A percentile compares a stretch with the other conserved stretches of the same genome.
Conservation (phyloP, 441 rosid species). For the Corymbia citriodora region DNA sequence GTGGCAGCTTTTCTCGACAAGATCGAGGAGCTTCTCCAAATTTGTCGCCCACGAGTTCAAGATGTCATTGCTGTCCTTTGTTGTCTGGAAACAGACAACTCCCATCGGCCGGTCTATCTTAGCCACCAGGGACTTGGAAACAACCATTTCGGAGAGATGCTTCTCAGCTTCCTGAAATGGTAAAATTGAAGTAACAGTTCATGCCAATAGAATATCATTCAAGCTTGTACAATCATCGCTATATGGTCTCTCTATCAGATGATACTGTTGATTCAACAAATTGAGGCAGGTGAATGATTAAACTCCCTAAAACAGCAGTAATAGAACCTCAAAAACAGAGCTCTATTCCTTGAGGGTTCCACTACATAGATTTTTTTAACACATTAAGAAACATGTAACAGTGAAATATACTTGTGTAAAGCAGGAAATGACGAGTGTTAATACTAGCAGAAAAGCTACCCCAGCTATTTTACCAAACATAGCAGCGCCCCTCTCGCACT, state of each 20-base stretch:
- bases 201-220: not conserved
- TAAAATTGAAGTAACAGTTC: not conserved
- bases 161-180: slow-evolving; percentile 87
- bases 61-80: slow-evolving; percentile 92
- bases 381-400: not conserved
- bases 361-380: not conserved
- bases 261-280: not conserved
- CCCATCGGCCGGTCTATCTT: slow-evolving; percentile 95
- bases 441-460: not conserved
- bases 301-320: not conserved
- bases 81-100: slow-evolving; percentile 75
- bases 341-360: not conserved
- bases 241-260: not conserved
- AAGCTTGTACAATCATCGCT: not conserved
- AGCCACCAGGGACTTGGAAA: slow-evolving; percentile 82
- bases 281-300: not conserved
- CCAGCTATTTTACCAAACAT: not conserved
- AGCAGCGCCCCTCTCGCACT: not conserved
- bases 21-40: slow-evolving; percentile 97
- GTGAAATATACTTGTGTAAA: not conserved
- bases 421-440: not conserved
- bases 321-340: not conserved
- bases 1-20: slow-evolving; percentile 99
- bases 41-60: slow-evolving; percentile 90
- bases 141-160: slow-evolving; percentile 98